These are phyloP conservation scores for Russula compacta DNA, from an alignment of 768 basidiomycete genomes.

Conservation along the genomic window DNA sequence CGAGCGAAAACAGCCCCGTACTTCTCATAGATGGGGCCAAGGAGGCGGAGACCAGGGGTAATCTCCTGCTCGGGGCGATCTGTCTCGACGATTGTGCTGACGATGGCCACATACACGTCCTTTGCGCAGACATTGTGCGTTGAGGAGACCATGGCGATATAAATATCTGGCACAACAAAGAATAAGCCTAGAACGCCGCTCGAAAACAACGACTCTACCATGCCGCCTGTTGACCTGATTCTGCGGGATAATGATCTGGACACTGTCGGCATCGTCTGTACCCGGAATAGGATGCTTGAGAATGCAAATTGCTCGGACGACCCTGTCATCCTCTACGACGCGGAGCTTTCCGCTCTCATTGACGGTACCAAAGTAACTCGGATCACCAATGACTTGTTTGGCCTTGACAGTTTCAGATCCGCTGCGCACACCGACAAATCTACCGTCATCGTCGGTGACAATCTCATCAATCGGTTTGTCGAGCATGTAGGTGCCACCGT, in stretches of 20 bases:
- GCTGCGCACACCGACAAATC: constrained; percentile 87
- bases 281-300: constrained; percentile 97
- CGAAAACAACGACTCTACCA: constrained; percentile 43
- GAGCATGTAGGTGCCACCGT: constrained; percentile 99
- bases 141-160: constrained; percentile 94
- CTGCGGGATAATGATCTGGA: constrained; percentile 97
- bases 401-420: constrained; percentile 91
- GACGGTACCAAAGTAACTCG: constrained; percentile 89
- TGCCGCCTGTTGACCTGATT: constrained; percentile 92
- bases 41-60: constrained; percentile 79
- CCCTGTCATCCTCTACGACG: constrained; percentile 88
- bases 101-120: constrained; percentile 92
- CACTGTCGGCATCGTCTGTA: constrained; percentile 90
- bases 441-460: constrained; percentile 75
- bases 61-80: constrained; percentile 88
- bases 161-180: constrained; percentile 66
- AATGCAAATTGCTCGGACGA: constrained; percentile 94
- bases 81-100: constrained; percentile 97
- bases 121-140: constrained; percentile 97
- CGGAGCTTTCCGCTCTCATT: constrained; percentile 68
- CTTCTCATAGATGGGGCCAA: constrained; percentile 94
- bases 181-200: background rate
- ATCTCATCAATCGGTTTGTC: constrained; percentile 92
- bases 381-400: constrained; percentile 96
- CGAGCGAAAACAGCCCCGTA: constrained; percentile 31